A percentile compares a stretch with the other conserved stretches of the same genome.
Evolutionary conservation across 768 basidiomycete species (phyloP).

Genomic region (Porphyrellus cyaneotinctus): DNA sequence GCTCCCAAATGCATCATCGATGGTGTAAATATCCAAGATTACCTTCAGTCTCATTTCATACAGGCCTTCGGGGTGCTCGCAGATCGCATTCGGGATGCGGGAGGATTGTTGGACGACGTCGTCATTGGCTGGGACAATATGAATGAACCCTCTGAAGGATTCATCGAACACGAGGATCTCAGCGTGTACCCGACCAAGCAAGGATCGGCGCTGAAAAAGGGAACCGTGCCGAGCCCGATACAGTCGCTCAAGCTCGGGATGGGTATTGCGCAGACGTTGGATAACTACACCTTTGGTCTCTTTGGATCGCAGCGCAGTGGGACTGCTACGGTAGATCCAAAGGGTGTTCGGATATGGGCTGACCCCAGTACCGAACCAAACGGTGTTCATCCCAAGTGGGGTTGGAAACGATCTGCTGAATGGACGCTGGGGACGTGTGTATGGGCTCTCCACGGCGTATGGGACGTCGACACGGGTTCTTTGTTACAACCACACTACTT

Average conservation of each 20-base stretch:
- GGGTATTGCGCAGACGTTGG: constrained; percentile 78
- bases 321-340: constrained; percentile 77
- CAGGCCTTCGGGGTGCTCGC: constrained; percentile 73
- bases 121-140: constrained; percentile 96
- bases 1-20: constrained; percentile 91
- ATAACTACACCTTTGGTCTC: constrained; percentile 74
- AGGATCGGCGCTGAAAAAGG: constrained; percentile 76
- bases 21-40: constrained; percentile 89
- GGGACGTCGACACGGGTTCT: constrained; percentile 71
- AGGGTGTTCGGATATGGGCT: constrained; percentile 76
- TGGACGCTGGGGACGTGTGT: constrained; percentile 79
- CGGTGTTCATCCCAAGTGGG: constrained; percentile 67
- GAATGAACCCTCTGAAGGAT: constrained; percentile 92
- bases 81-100: constrained; percentile 69
- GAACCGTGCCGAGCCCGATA: constrained; percentile 79
- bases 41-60: constrained; percentile 72
- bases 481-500: constrained; percentile 79
- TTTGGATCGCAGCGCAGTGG: constrained; percentile 77
- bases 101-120: constrained; percentile 76
- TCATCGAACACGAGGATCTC: constrained; percentile 63
- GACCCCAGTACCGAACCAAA: constrained; percentile 47
- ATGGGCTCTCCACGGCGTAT: constrained; percentile 88
- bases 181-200: constrained; percentile 59
- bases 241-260: constrained; percentile 85
- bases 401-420: constrained; percentile 71